Evolutionary conservation across 2,329 filamentous ascomycete genomes (phyloP).

Genomic region (Hypoxylon sp.): DNA sequence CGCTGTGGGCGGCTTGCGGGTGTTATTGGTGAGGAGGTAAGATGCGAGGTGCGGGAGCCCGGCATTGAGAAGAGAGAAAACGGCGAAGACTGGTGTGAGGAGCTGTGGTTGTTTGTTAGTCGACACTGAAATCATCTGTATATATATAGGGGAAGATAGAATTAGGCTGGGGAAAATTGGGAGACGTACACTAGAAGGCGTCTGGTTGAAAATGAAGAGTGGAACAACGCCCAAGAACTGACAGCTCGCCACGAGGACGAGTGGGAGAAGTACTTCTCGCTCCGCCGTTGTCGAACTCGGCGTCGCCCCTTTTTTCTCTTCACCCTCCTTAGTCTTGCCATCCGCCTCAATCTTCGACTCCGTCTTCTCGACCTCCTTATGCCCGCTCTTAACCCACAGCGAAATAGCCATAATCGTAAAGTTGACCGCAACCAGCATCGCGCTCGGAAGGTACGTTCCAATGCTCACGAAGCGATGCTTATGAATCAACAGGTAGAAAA

Average conservation of each 20-base stretch:
- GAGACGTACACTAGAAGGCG: slow-evolving; percentile 72
- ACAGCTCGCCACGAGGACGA: slow-evolving; percentile 78
- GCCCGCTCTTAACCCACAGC: slow-evolving; percentile 92
- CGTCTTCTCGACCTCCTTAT: slow-evolving; percentile 55
- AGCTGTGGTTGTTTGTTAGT: slow-evolving; percentile 60
- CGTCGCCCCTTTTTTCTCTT: slow-evolving; percentile 46
- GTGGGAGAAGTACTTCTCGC: slow-evolving; percentile 78
- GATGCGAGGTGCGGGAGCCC: slow-evolving; percentile 72
- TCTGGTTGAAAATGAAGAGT: slow-evolving; percentile 87
- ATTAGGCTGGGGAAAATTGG: background rate
- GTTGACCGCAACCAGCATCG: slow-evolving; percentile 95
- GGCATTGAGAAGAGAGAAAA: slow-evolving; percentile 69
- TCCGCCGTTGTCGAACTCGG: slow-evolving; percentile 60
- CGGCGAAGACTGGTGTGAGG: slow-evolving; percentile 70
- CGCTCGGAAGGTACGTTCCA: slow-evolving; percentile 94
- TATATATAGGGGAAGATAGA: background rate
- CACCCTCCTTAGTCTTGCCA: slow-evolving; percentile 39
- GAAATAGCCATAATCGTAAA: slow-evolving; percentile 96
- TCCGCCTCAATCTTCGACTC: slow-evolving; percentile 28
- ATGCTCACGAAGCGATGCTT: slow-evolving; percentile 96
- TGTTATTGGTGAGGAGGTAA: slow-evolving; percentile 65
- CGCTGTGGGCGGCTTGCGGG: slow-evolving; percentile 63
- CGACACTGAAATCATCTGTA: background rate
- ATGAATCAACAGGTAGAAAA: slow-evolving; percentile 97
- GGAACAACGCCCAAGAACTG: slow-evolving; percentile 86